Percentiles rank a stretch among this genome's conserved stretches.
These are phyloP conservation scores for Trifolium fragiferum DNA, from an alignment of 306 rosid genomes.

Conservation along the genomic window DNA sequence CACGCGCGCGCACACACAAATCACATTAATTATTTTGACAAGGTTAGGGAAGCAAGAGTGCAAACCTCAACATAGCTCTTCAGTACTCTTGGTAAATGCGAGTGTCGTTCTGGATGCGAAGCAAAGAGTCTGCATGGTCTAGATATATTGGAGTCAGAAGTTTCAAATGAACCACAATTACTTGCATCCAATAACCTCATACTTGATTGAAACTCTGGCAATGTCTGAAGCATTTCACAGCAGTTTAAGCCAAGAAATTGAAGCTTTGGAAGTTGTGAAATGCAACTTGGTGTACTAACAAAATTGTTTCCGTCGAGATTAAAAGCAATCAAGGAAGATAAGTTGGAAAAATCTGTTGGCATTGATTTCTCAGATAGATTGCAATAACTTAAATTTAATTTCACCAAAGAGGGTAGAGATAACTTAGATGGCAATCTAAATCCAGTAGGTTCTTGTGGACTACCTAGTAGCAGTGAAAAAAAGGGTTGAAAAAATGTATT, in stretches of 20 bases:
- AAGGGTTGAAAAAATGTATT: constrained; percentile 24
- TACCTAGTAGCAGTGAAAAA: background rate
- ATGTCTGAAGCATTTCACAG: constrained; percentile 37
- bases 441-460: constrained; percentile 5
- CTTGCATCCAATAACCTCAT: constrained; percentile 33
- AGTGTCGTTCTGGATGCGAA: background rate
- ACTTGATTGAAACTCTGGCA: constrained; percentile 40
- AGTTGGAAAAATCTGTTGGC: constrained; percentile 35
- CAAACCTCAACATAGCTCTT: constrained; percentile 13
- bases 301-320: constrained; percentile 48
- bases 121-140: constrained; percentile 35
- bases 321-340: constrained; percentile 24
- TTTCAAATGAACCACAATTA: constrained; percentile 37
- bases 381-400: constrained; percentile 38
- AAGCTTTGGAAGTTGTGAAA: constrained; percentile 41
- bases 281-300: constrained; percentile 35
- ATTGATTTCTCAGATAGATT: constrained; percentile 43
- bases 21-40: background rate
- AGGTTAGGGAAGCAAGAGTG: background rate
- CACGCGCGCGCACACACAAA: background rate
- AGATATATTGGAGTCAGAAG: constrained; percentile 37
- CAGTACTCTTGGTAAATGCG: background rate
- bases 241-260: constrained; percentile 5
- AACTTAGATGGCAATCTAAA: constrained; percentile 31
- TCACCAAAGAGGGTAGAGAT: background rate